These are phyloP conservation scores for Cylindrodendrum hubeiense DNA, from an alignment of 2,329 filamentous ascomycete genomes.

Conservation along the genomic window DNA sequence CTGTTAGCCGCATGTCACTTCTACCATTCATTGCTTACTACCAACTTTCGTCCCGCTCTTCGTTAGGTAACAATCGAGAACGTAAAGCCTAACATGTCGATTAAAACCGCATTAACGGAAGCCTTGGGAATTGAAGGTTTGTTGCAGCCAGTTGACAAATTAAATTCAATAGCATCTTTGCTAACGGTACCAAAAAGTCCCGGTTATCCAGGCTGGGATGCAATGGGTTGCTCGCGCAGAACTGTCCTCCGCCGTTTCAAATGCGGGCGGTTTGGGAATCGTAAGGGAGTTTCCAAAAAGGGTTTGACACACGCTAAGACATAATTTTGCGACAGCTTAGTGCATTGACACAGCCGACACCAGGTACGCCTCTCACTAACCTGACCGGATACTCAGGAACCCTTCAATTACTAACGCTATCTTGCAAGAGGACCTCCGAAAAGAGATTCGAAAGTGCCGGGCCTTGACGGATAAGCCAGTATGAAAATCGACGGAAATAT, in stretches of 20 bases:
- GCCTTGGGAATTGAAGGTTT: background rate
- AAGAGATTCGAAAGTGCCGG: constrained; percentile 88
- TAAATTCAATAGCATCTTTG: background rate
- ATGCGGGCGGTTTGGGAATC: constrained; percentile 83
- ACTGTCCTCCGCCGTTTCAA: constrained; percentile 78
- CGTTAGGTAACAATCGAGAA: background rate
- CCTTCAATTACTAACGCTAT: background rate
- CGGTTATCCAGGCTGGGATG: constrained; percentile 87
- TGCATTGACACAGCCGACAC: constrained; percentile 89
- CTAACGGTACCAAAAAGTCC: constrained; percentile 55
- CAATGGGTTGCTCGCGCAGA: constrained; percentile 85
- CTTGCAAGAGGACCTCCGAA: constrained; percentile 81
- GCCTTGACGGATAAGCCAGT: constrained; percentile 78
- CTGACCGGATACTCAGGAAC: background rate
- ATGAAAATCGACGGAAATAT: background rate
- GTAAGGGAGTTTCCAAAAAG: background rate
- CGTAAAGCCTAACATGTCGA: background rate
- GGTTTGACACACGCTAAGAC: background rate
- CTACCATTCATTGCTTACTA: background rate
- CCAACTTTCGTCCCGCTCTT: background rate
- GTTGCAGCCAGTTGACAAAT: background rate
- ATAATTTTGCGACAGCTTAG: constrained; percentile 64
- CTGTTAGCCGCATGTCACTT: background rate
- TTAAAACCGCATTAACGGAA: background rate
- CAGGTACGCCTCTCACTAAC: constrained; percentile 49